A percentile compares a stretch with the other conserved stretches of the same genome.
Conservation (phyloP, 108 stramenopile species). For the Bacterosira constricta region DNA sequence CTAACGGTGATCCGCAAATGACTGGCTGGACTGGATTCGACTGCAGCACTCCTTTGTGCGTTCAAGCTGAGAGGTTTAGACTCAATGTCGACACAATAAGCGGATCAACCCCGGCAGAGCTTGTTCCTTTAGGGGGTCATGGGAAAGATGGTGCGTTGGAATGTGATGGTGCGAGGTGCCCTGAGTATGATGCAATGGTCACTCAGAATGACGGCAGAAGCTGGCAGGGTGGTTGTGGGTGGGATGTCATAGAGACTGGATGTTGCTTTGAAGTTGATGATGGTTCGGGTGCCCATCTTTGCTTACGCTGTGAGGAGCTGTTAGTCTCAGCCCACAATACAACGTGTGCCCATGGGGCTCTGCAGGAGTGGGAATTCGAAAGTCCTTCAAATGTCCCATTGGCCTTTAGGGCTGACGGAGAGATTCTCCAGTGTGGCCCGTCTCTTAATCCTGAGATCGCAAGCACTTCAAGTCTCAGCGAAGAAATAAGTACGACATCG, state of each 20-base stretch:
- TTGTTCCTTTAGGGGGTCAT: conserved; percentile 63
- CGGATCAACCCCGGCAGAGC: conserved; percentile 5
- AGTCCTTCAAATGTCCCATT: conserved; percentile 21
- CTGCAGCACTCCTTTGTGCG: conserved; percentile 77
- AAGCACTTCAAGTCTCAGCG: neutral
- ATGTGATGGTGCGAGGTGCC: conserved; percentile 56
- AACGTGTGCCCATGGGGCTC: conserved; percentile 27
- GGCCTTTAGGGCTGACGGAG: conserved; percentile 30
- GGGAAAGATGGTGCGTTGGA: conserved; percentile 54
- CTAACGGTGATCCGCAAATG: conserved; percentile 75
- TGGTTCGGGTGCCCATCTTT: conserved; percentile 12
- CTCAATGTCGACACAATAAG: conserved; percentile 54
- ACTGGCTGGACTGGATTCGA: conserved; percentile 93
- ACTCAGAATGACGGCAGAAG: conserved; percentile 60
- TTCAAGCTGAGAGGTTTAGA: conserved; percentile 70
- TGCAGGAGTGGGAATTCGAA: conserved; percentile 22
- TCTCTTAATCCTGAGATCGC: conserved; percentile 27
- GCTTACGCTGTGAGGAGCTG: conserved; percentile 41
- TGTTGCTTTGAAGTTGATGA: conserved; percentile 56
- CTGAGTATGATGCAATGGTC: conserved; percentile 49
- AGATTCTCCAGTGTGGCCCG: conserved; percentile 49
- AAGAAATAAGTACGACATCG: conserved; percentile 38
- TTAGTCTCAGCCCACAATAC: conserved; percentile 26
- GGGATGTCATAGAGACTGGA: conserved; percentile 75
- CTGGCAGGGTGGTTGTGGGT: conserved; percentile 82